Base-by-base conservation (phyloP, 2,329 filamentous ascomycete species). In the Monascus ruber region DNA sequence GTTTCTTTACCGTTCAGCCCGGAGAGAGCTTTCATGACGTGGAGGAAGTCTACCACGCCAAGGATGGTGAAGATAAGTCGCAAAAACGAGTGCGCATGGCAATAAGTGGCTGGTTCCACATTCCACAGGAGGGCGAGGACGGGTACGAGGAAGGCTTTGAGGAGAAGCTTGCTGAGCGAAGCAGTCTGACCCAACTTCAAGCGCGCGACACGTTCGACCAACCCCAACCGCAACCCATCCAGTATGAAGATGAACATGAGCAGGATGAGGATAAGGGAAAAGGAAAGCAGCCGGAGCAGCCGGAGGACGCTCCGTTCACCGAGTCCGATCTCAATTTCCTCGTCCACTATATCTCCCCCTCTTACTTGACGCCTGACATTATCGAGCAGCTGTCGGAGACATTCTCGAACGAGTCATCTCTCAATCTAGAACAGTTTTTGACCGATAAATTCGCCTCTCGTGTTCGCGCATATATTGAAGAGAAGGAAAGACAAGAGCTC, bases 1-100 rank as follows among this genome's bases (percentile, higher is more conserved):
- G 85, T 52, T 98, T 98, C 74, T 98, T 98, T 62, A 87, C 88
- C 11, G 93, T 98, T 5, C 87, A 95, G 66, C 91, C 91, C 0
- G 91, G 91, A n/a, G 81, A 94, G 72, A 96, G 89, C 61, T 98
- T 96, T 64, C 91, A 98, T 64, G 91, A 98, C 60, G 91, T 98
- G 40, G 89, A 96, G 66, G 91, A 98, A 65, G 91, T 98, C 4
- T 96, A 95, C 65, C 79, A 84, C 58, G 73, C 77, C 53, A 70
- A 66, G 47, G 71, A 58, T 43, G 70, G 68, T 57, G 73, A 68
- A 52, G 75, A 77, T 63, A 74, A 79, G 39, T 73, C 72, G 57
- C 77, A 72, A 60, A 73, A 56, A 44, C 58, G 64, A 6, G 78
- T 95, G 36, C 81, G 91, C 49, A 96, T 98, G 89, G 91, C 91